Evolutionary conservation across 495 filamentous ascomycete species (phyloP).

Genomic region (Parmelia sp.): DNA sequence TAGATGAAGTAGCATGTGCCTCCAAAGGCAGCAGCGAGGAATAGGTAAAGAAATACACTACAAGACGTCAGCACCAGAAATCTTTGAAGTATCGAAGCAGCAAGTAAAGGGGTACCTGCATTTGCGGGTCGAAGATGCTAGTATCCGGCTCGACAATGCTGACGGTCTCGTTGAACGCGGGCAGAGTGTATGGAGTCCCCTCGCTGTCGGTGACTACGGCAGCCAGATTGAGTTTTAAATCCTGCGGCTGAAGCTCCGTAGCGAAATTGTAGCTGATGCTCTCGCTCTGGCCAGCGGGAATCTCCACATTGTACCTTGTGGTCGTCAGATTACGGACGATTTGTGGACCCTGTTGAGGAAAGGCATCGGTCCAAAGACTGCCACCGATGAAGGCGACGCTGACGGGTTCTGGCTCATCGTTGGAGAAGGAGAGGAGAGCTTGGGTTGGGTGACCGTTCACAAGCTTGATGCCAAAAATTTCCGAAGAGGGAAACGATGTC

Average conservation of each 20-base stretch:
- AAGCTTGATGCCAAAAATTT: conserved; percentile 92
- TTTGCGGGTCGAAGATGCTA: conserved; percentile 92
- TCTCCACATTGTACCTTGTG: conserved; percentile 62
- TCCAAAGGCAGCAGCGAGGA: conserved; percentile 70
- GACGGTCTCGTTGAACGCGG: conserved; percentile 81
- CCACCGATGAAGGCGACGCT: conserved; percentile 73
- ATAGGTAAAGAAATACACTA: conserved; percentile 94
- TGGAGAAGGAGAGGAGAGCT: conserved; percentile 73
- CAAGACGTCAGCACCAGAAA: neutral
- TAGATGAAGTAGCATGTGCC: conserved; percentile 93
- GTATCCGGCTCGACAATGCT: conserved; percentile 87
- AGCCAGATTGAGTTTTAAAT: conserved; percentile 71
- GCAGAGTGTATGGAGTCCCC: conserved; percentile 63
- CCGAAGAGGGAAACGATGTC: conserved; percentile 76
- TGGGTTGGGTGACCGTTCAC: conserved; percentile 87
- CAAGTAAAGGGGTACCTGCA: conserved; percentile 51
- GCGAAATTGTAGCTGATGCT: conserved; percentile 75
- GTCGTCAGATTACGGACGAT: conserved; percentile 80
- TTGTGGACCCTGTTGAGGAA: conserved; percentile 45
- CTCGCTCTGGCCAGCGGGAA: conserved; percentile 72
- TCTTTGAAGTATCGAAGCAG: conserved; percentile 28
- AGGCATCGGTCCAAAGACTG: conserved; percentile 55
- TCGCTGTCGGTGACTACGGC: conserved; percentile 63
- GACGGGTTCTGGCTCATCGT: conserved; percentile 73
- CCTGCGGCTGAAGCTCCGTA: conserved; percentile 89